Evolutionary conservation across 1,284 basidiomycete genomes (phyloP), one percentile per base, ranked within the genome.

Genomic region (Dichomitus squalens): DNA sequence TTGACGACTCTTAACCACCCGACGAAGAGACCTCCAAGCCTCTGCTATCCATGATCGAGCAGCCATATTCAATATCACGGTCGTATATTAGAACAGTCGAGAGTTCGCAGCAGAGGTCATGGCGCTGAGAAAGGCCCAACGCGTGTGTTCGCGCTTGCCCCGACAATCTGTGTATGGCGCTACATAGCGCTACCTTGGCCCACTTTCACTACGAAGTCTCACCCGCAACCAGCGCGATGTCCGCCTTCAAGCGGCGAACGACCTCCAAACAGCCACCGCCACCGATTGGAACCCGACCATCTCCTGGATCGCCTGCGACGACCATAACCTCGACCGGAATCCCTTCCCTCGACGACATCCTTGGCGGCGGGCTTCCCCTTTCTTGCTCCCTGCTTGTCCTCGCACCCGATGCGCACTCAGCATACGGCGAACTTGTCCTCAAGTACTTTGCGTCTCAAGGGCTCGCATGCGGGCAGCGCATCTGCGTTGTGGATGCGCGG

Each of bases 301-400:
- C 85, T 3, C 81, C 87, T 5, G 81, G 82, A 34, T 83, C 87
- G 1, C 76, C 82, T 12, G 78, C 84, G 9, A 86, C 87, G 0
- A 72, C 81, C 36, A 78, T 93, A 59, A 83, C 90, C 18, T 96
- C 95, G 0, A 93, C 93, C 3, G 97, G 96, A 2, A 87, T 98
- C 5, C 86, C 94, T 12, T 95, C 95, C 4, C 80, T 99, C n/a
- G 96, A 99, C 73, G 97, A 99, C 70, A 84, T 98, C 57, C 83
- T 98, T 33, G 95, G 94, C 57, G 94, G 93, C 25, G 96, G 96
- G 14, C 74, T 98, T n/a, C 93, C 96, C 16, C 80, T 96, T 46
- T 90, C 91, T 12, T 90, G 89, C 57, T 82, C 83, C 9, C 73
- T 93, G 38, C 78, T 90, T 33, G 75, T 95, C 39, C 81, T 92